Base-by-base conservation (phyloP, 345 rosid genomes). In the Salix arbutifolia region DNA sequence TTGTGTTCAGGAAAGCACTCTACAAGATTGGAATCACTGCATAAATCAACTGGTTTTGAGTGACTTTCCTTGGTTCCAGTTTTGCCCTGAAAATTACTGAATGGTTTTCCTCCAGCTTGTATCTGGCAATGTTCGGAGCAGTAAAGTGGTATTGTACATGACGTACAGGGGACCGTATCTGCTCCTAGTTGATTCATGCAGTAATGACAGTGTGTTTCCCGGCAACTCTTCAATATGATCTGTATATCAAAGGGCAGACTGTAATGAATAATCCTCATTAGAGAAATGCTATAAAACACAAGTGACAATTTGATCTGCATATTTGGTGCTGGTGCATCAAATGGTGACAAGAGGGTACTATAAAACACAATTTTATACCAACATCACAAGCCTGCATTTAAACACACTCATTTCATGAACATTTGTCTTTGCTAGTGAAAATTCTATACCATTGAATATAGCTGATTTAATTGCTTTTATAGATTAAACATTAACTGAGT, bases 161-260 rank as follows among this genome's bases (percentile, higher is more conserved):
- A 87, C 48, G 82, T 60, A 78, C 97, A 92, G 44, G 94, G 96
- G 77, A 94, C 84, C n/a, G 76, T 65, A 79, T 94, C 97, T 56
- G 76, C 83, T 16, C 94, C 93, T 52, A 94, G 82, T 82, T 91
- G 90, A 84, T 87, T 89, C 76, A 94, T 81, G 89, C 98, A 92
- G 86, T 87, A 90, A 78, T 92, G 98, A 78, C 96, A 94, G 77
- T 92, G 91, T 23, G 90, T 85, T 82, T 89, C 90, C 72, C 94
- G 84, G 84, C 84, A 87, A 61, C 83, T 75, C 86, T 94, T 94
- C 78, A 82, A 85, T 80, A 94, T 83, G 61, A 87, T 84, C 97
- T 92, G 70, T 77, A 78, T 10, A 62, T 68, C n/a, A 65, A 16
- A 16, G 74, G 64, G 56, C 61, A 62, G 14, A 38, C 18, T 61